Evolutionary conservation across 2,329 filamentous ascomycete species (phyloP), one percentile per base, ranked within the genome.

Genomic region (Cladosporium halotolerans): DNA sequence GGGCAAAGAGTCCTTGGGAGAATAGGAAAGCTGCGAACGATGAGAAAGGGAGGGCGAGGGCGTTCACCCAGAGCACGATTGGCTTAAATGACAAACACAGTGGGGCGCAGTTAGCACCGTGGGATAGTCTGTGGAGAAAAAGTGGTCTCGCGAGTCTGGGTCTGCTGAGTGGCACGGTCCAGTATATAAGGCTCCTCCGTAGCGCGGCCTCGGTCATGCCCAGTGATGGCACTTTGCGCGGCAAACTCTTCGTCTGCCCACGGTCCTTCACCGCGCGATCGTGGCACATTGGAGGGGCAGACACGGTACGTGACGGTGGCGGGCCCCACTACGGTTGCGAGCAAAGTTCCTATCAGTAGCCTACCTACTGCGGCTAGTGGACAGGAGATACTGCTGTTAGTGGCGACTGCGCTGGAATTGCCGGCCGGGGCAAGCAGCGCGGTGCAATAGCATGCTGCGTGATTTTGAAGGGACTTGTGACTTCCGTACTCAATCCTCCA

Each of bases 101-200:
- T 39, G 48, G 48, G 48, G 48, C 48, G 48, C 32, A 44, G 48
- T 51, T 51, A 51, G 40, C 40, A 44, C 42, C 36, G 50, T 53
- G 50, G 50, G 50, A 53, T 53, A 53, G 50, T 53, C 34, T 53
- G 42, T 53, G 50, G 50, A 53, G 50, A 53, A 46, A 52, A 46
- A 45, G 42, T 53, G 50, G 50, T 45, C 23, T 28, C 23, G 23
- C 23, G 23, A 28, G 23, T 28, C 16, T 45, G 36, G 43, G 43
- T 39, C n/a, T 53, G 10, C 16, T 44, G 50, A 45, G 50, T 33
- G 44, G 50, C 44, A 45, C 34, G 42, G 42, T 31, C 18, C 23
- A 42, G 9, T 23, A 33, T 53, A 53, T 53, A 53, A 53, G 38
- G 34, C 43, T 18, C 34, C 33, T 39, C 16, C 40, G 13, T 39